Percentiles rank a stretch among this genome's conserved stretches.
Conservation (phyloP, 169 alveolate species). For the Perkinsus marinus region DNA sequence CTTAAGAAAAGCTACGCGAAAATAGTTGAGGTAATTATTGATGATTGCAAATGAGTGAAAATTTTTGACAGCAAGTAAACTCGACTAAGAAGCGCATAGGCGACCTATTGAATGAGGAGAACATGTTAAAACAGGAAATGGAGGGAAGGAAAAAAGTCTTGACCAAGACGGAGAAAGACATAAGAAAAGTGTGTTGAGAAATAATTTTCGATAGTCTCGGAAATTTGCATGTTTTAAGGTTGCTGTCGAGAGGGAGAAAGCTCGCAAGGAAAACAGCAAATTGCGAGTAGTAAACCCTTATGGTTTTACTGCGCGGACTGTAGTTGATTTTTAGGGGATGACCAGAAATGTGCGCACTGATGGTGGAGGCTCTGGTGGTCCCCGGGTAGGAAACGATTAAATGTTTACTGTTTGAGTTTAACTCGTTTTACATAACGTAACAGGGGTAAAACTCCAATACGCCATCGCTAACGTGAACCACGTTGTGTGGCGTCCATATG, state of each 20-base stretch:
- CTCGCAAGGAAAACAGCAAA: background rate
- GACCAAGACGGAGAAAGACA: background rate
- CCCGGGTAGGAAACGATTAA: background rate
- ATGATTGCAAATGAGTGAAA: background rate
- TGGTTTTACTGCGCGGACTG: background rate
- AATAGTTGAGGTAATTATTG: background rate
- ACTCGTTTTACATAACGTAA: too few relatives aligned
- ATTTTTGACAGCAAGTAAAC: slow-evolving; percentile 11
- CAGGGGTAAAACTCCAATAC: too few relatives aligned
- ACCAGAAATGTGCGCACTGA: background rate
- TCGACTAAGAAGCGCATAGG: slow-evolving; percentile 19
- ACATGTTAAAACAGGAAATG: background rate
- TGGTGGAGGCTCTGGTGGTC: background rate
- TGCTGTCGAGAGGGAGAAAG: slow-evolving; percentile 15
- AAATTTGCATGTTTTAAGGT: slow-evolving; percentile 8
- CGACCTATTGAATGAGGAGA: slow-evolving; percentile 13
- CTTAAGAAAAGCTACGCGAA: slow-evolving; percentile 56
- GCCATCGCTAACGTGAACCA: too few relatives aligned
- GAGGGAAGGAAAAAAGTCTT: background rate
- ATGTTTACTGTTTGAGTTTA: too few relatives aligned
- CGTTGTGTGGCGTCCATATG: too few relatives aligned
- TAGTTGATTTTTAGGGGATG: background rate
- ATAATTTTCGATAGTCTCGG: slow-evolving; percentile 16
- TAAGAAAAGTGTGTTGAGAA: slow-evolving; percentile 5
- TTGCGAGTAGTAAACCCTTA: background rate